phyloP scores from a whole-genome alignment of 352 stramenopile genomes.

The Peronospora belbahrii region DNA sequence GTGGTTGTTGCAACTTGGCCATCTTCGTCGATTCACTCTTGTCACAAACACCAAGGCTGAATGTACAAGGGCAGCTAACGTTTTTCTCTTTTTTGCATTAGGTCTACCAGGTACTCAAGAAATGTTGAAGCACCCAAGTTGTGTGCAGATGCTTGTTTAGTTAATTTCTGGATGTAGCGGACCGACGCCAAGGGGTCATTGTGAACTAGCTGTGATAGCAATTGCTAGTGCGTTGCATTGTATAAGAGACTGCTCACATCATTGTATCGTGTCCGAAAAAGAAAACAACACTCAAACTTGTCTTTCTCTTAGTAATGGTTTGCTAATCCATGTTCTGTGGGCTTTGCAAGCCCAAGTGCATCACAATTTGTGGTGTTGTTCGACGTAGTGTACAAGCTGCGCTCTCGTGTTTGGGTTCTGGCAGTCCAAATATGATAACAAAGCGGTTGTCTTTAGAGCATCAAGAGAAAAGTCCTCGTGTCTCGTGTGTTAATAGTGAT shows the following conservation, averaged over 20 bases:
- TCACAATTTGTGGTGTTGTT: constrained; percentile 4
- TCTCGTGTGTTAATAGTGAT: too few relatives aligned
- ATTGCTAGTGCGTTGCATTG: neutral
- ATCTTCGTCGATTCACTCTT: too few relatives aligned
- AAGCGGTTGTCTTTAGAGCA: neutral
- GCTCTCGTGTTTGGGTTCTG: constrained; percentile 5
- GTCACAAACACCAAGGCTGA: neutral
- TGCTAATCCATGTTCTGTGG: neutral
- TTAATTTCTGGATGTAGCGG: constrained; percentile 11
- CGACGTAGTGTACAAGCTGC: neutral
- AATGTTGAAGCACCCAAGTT: neutral
- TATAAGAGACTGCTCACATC: constrained; percentile 1
- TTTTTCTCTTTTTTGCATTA: constrained; percentile 9
- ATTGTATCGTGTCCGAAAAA: constrained; percentile 9
- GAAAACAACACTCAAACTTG: constrained; percentile 6
- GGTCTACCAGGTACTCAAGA: constrained; percentile 1
- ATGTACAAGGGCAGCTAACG: constrained; percentile 10
- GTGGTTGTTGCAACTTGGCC: constrained; percentile 2
- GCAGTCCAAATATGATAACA: neutral
- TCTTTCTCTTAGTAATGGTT: neutral
- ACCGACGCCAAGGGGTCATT: neutral
- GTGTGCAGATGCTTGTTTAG: constrained; percentile 1
- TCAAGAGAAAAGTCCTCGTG: too few relatives aligned
- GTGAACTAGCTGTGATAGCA: constrained; percentile 3
- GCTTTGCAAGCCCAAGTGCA: constrained; percentile 4